Evolutionary conservation across 768 basidiomycete genomes (phyloP), one percentile per base, ranked within the genome.

Genomic region (Cystobasidium onofrii): DNA sequence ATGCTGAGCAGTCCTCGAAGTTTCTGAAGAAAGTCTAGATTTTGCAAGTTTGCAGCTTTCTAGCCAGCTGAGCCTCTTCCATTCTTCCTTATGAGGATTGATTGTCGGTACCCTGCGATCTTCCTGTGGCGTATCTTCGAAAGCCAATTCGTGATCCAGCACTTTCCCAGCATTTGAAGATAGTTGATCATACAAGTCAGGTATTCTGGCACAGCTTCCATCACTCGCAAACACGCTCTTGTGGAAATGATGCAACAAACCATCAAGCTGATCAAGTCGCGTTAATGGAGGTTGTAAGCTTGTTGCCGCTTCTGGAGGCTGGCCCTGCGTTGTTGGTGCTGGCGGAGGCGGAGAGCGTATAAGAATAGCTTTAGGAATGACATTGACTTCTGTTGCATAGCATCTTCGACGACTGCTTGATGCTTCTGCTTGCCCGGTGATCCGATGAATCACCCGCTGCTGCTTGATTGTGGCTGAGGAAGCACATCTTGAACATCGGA

Each of bases 31-130:
- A 2, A 55, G 52, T n/a, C 39, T 6, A n/a, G 17, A 18, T 43
- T 67, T n/a, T 27, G 69, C 69, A 60, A 71, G 69, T 23, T 36
- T n/a, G 29, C 50, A 55, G 69, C 69, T 55, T 15, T 71, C 18
- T 6, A 71, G 10, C 69, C 69, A 55, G 17, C 13, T 61, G 4
- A 61, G 17, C 25, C 36, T 31, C 15, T 25, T 15, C 2, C 17
- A 4, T 3, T 12, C 23, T 3, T 25, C 31, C 17, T 34, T 60
- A 3, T 6, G 15, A 55, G 50, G 29, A 12, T 52, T 64, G 43
- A 52, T 52, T n/a, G 29, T n/a, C 9, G 31, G 15, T 9, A 64
- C 63, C 41, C 39, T 39, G 25, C 69, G 33, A 29, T 71, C 69
- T 39, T 33, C 33, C 18, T 55, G 33, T 29, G 69, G 69, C 20